Evolutionary conservation across 805 yeast species (phyloP).

Genomic region (Pichia californica): DNA sequence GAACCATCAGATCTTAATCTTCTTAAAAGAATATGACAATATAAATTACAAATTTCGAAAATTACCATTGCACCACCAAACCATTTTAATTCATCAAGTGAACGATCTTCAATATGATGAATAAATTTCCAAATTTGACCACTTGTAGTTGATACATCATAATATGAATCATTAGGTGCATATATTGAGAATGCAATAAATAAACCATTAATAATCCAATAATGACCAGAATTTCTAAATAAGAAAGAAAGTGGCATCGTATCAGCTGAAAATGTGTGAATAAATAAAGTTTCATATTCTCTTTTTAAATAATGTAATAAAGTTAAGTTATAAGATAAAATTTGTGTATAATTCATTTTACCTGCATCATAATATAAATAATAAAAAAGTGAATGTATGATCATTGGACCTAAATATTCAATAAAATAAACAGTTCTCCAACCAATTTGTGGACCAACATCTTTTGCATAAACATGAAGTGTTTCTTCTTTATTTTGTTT

Average conservation of each 20-base stretch:
- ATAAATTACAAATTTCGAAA: conserved; percentile 67
- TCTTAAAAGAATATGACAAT: conserved; percentile 64
- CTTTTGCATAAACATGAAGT: conserved; percentile 61
- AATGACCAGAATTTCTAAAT: conserved; percentile 85
- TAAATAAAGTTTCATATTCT: conserved; percentile 77
- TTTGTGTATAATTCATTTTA: conserved; percentile 46
- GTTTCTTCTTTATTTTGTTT: conserved; percentile 27
- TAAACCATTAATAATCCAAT: conserved; percentile 84
- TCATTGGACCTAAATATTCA: conserved; percentile 86
- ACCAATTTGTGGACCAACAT: conserved; percentile 85
- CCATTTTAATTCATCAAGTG: conserved; percentile 25
- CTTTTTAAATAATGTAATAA: conserved; percentile 79
- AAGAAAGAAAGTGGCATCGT: conserved; percentile 90
- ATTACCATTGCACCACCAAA: conserved; percentile 43
- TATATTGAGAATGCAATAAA: conserved; percentile 31
- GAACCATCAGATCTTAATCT: conserved; percentile 48
- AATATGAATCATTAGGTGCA: conserved; percentile 22
- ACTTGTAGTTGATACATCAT: conserved; percentile 12
- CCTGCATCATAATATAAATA: conserved; percentile 33
- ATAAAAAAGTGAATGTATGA: conserved; percentile 70
- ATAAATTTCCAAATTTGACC: conserved; percentile 22
- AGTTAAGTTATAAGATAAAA: conserved; percentile 46
- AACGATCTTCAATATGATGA: conserved; percentile 40
- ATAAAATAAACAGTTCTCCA: conserved; percentile 88
- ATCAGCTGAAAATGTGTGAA: conserved; percentile 78